Evolutionary conservation across 192 early-diverging fungal genomes (phyloP), one percentile per base, ranked within the genome.

Genomic region (Podila epigama): DNA sequence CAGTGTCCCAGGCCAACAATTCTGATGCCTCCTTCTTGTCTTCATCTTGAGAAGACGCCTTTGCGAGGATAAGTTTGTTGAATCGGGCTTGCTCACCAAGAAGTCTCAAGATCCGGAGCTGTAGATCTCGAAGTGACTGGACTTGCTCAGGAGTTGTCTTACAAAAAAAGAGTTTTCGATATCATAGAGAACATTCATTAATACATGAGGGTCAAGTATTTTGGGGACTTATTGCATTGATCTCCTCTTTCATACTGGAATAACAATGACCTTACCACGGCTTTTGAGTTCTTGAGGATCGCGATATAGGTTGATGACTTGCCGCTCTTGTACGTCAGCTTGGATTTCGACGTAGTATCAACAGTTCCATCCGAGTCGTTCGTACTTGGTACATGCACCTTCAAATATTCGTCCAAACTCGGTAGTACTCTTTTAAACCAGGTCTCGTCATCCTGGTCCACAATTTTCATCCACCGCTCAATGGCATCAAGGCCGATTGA

Each of bases 1-100:
- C 87, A 7, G 89, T 71, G 70, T 93, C 90, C 93, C 93, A 94
- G 3, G 90, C 84, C 28, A 92, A 59, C 7, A 90, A 39, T 27
- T 63, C 61, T 37, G 68, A 81, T 4, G 53, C 28, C 22, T 13
- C 68, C 37, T 72, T 39, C 44, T 66, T 64, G 11, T 22, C 37
- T 34, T 28, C 11, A n/a, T 62, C 48, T 22, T 52, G 40, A 36
- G 27, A 18, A n/a, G 50, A 51, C 44, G 36, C 4, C 10, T 50
- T 51, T 22, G 27, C 41, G 16, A 88, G 37, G 27, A 87, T 51
- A 1, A 75, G 67, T 28, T 88, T 85, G 69, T 85, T 92, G 54
- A 75, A 52, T 15, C 82, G 84, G 39, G 91, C 92, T 31, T 93
- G 75, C 18, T 81, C 75, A 20, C 92, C 92, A 6, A 94, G 72